phyloP scores from a whole-genome alignment of 768 basidiomycete genomes.

The Boletus huronensis region DNA sequence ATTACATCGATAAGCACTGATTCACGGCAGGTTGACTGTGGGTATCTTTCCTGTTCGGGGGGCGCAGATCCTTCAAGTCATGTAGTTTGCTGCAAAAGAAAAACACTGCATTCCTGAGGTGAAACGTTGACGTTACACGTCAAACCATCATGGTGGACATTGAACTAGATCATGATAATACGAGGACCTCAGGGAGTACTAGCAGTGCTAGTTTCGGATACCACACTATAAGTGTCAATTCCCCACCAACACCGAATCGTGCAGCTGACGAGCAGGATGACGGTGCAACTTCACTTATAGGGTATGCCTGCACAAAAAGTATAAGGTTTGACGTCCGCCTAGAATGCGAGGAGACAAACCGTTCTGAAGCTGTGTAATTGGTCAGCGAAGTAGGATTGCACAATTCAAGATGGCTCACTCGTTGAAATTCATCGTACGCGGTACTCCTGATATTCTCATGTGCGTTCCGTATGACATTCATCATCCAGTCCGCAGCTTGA shows the following conservation, averaged over 20 bases:
- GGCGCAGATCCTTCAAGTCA: conserved; percentile 3
- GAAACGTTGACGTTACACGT: not conserved
- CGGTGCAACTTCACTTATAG: conserved; percentile 19
- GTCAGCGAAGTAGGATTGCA: conserved; percentile 3
- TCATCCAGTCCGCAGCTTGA: conserved; percentile 93
- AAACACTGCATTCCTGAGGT: not conserved
- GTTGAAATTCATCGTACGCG: conserved; percentile 94
- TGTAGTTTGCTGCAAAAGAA: not conserved
- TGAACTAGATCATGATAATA: conserved; percentile 4
- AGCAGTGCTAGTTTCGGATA: not conserved
- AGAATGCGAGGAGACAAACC: conserved; percentile 30
- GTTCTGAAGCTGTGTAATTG: conserved; percentile 42
- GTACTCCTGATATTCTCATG: conserved; percentile 93
- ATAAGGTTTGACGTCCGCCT: not conserved
- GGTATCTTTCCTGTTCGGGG: conserved; percentile 6
- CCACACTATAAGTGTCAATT: not conserved
- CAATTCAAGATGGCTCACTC: conserved; percentile 45
- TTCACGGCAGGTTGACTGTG: not conserved
- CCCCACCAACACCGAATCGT: not conserved
- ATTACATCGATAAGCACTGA: conserved; percentile 4
- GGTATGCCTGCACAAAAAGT: conserved; percentile 26
- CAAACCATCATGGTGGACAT: not conserved
- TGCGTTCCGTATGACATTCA: conserved; percentile 83
- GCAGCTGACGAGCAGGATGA: not conserved
- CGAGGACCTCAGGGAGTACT: not conserved